Conservation (phyloP, 2,329 filamentous ascomycete species). For the Hyphodiscus sp. region DNA sequence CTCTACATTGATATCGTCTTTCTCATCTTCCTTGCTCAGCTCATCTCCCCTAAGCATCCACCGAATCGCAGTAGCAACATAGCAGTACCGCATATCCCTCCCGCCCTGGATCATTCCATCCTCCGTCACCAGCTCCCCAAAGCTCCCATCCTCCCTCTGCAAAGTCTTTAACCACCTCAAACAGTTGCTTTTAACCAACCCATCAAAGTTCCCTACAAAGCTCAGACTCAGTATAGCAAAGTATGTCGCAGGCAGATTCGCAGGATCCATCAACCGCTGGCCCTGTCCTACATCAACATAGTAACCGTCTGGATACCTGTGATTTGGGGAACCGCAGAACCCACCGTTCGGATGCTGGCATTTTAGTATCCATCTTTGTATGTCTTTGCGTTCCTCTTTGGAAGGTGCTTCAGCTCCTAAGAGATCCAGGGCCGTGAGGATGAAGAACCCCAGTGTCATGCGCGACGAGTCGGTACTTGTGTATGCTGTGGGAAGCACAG, state of each 20-base stretch:
- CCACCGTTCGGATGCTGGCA: conserved; percentile 84
- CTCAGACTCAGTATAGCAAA: conserved; percentile 77
- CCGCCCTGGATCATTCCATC: conserved; percentile 63
- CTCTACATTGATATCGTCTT: conserved; percentile 69
- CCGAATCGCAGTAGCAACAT: conserved; percentile 72
- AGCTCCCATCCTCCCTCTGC: conserved; percentile 81
- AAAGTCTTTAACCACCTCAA: conserved; percentile 68
- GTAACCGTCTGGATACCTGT: conserved; percentile 38
- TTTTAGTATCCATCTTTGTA: conserved; percentile 73
- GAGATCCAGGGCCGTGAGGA: conserved; percentile 76
- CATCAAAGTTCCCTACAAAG: conserved; percentile 49
- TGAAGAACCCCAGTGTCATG: conserved; percentile 85
- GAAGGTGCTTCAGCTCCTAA: conserved; percentile 57
- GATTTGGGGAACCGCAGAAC: conserved; percentile 77
- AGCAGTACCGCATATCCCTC: conserved; percentile 81
- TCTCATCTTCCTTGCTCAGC: conserved; percentile 43
- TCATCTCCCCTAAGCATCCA: conserved; percentile 69
- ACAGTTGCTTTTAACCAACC: conserved; percentile 61
- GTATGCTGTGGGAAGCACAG: conserved; percentile 74
- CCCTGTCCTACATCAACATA: conserved; percentile 32
- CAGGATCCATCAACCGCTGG: conserved; percentile 60
- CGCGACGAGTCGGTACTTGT: conserved; percentile 86
- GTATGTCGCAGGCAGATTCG: conserved; percentile 81
- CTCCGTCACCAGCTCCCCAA: conserved; percentile 70
- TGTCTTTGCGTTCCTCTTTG: conserved; percentile 38